Conservation (phyloP, 2,329 filamentous ascomycete genomes). For the Microdochium bolleyi region DNA sequence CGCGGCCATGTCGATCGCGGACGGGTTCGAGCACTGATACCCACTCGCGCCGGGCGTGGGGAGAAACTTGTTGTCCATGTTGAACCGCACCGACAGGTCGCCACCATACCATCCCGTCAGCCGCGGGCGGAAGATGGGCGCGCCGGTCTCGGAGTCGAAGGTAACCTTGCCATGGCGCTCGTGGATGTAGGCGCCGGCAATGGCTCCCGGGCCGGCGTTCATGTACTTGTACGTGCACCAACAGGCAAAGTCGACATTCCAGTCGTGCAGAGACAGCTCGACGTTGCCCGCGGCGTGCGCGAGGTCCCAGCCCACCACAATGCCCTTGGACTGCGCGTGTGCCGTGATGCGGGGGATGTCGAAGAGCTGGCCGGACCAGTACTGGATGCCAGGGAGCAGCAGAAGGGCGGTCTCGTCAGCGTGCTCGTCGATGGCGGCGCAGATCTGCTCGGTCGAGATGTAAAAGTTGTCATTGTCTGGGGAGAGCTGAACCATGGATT, state of each 20-base stretch:
- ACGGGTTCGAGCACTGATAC: conserved; percentile 81
- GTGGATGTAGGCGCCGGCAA: conserved; percentile 76
- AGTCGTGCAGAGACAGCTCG: conserved; percentile 70
- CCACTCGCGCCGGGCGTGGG: conserved; percentile 73
- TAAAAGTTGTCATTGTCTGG: conserved; percentile 54
- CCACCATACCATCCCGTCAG: conserved; percentile 84
- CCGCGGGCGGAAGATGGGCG: conserved; percentile 50
- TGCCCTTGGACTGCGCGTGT: conserved; percentile 62
- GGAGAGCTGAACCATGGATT: conserved; percentile 63
- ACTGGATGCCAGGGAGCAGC: conserved; percentile 81
- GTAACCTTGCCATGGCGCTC: conserved; percentile 56
- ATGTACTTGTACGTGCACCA: conserved; percentile 97
- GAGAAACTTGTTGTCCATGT: conserved; percentile 74
- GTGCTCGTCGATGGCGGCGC: conserved; percentile 67
- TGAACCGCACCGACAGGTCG: conserved; percentile 68
- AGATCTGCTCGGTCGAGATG: conserved; percentile 63
- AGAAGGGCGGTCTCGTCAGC: conserved; percentile 66
- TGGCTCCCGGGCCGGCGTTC: conserved; percentile 76
- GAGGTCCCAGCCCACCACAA: conserved; percentile 79
- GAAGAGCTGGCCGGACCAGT: conserved; percentile 84
- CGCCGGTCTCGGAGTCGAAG: conserved; percentile 35
- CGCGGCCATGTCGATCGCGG: conserved; percentile 68
- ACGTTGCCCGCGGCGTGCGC: conserved; percentile 85
- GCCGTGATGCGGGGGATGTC: conserved; percentile 75
- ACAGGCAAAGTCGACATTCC: conserved; percentile 84